A percentile compares a stretch with the other conserved stretches of the same genome.
Evolutionary conservation across 2,329 filamentous ascomycete species (phyloP).

Genomic region (Annulohypoxylon truncatum): DNA sequence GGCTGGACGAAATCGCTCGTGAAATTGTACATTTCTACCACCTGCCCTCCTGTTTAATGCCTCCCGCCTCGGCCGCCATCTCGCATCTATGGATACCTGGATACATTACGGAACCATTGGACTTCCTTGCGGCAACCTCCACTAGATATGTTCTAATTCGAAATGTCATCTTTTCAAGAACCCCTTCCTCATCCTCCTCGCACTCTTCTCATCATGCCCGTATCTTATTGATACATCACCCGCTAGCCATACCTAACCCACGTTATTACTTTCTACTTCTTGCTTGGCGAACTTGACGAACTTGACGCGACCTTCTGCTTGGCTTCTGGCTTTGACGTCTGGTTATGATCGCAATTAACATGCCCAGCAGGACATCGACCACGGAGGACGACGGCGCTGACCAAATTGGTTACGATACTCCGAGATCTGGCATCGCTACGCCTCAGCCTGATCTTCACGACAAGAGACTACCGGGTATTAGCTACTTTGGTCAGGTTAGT

Average conservation of each 20-base stretch:
- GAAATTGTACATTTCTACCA: conserved; percentile 44
- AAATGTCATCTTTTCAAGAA: conserved; percentile 34
- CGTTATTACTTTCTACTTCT: neutral
- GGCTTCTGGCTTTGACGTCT: conserved; percentile 15
- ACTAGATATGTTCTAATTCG: conserved; percentile 29
- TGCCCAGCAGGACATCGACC: conserved; percentile 63
- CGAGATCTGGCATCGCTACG: conserved; percentile 90
- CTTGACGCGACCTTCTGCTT: neutral
- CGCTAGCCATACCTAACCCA: neutral
- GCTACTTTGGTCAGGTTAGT: conserved; percentile 99
- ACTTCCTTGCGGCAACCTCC: conserved; percentile 27
- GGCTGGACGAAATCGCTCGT: conserved; percentile 45
- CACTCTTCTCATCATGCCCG: conserved; percentile 22
- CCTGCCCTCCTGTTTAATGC: conserved; percentile 38
- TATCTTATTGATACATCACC: conserved; percentile 11
- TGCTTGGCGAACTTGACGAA: neutral
- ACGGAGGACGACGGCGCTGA: conserved; percentile 78
- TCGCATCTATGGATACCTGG: conserved; percentile 27
- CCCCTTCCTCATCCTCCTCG: conserved; percentile 21
- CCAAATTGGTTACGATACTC: conserved; percentile 85
- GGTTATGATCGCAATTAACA: conserved; percentile 61
- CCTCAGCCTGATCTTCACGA: conserved; percentile 93
- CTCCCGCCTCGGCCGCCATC: conserved; percentile 34
- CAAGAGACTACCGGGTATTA: conserved; percentile 95
- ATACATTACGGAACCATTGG: conserved; percentile 27